Evolutionary conservation across 2,329 filamentous ascomycete genomes (phyloP).

Genomic region (Hirsutella rhossiliensis): DNA sequence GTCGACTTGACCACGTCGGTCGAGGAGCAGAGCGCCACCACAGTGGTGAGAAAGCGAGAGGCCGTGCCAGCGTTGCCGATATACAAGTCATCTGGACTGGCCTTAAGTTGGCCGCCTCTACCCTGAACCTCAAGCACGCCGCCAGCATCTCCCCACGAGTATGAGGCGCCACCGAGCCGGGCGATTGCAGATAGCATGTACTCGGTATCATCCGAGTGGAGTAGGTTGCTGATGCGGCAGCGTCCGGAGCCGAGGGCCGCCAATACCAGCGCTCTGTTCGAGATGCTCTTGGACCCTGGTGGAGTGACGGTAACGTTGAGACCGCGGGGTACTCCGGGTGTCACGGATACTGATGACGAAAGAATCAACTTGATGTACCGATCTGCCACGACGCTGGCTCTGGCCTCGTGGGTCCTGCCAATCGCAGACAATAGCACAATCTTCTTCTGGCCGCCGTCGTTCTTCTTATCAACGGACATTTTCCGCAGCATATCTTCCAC

Average conservation of each 20-base stretch:
- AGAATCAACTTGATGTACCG: conserved; percentile 71
- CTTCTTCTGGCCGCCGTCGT: conserved; percentile 89
- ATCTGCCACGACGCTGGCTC: conserved; percentile 83
- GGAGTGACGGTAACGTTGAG: conserved; percentile 68
- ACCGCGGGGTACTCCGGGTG: conserved; percentile 54
- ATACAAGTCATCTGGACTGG: conserved; percentile 68
- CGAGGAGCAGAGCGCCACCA: conserved; percentile 70
- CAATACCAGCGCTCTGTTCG: conserved; percentile 87
- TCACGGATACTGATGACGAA: conserved; percentile 64
- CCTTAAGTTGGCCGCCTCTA: conserved; percentile 74
- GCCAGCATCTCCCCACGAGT: conserved; percentile 91
- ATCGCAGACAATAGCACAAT: conserved; percentile 87
- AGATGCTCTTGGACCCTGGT: conserved; percentile 95
- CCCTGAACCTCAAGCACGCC: conserved; percentile 81
- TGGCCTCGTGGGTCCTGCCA: conserved; percentile 75
- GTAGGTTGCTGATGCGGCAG: conserved; percentile 79
- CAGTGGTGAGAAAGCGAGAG: conserved; percentile 86
- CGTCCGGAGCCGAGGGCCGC: conserved; percentile 79
- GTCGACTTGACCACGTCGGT: conserved; percentile 49
- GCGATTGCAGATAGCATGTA: conserved; percentile 92
- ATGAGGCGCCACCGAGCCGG: conserved; percentile 73
- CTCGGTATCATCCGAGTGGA: conserved; percentile 94
- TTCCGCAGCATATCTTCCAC: conserved; percentile 78
- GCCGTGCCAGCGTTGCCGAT: conserved; percentile 95
- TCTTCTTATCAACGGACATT: conserved; percentile 99